Percentiles rank a stretch among this genome's conserved stretches.
Conservation (phyloP, 2,329 filamentous ascomycete species). For the Ascochyta pisi region DNA sequence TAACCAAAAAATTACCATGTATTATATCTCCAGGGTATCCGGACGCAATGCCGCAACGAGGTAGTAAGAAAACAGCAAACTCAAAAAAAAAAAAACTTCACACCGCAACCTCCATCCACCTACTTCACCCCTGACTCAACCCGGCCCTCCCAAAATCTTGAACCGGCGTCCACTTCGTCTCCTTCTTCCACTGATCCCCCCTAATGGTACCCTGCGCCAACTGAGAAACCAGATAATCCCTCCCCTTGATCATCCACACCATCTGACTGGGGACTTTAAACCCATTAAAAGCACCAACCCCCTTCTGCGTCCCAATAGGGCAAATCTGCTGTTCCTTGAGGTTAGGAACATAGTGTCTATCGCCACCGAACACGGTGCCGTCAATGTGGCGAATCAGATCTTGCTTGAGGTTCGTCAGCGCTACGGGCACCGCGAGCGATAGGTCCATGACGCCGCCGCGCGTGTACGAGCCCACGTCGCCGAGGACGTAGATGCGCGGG, state of each 20-base stretch:
- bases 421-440: conserved; percentile 50
- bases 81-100: background rate
- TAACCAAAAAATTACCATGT: background rate
- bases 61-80: background rate
- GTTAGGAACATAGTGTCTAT: conserved; percentile 43
- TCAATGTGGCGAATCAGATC: conserved; percentile 51
- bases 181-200: conserved; percentile 45
- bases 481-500: conserved; percentile 56
- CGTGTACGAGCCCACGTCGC: conserved; percentile 57
- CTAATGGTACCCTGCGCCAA: conserved; percentile 36
- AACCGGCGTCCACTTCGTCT: conserved; percentile 44
- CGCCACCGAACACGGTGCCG: conserved; percentile 34
- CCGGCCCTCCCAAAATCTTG: conserved; percentile 32
- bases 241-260: conserved; percentile 54
- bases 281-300: conserved; percentile 48
- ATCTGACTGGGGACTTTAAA: conserved; percentile 49
- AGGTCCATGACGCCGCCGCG: conserved; percentile 55
- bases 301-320: conserved; percentile 48
- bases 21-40: conserved; percentile 9
- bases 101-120: background rate
- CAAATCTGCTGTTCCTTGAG: conserved; percentile 45
- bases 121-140: conserved; percentile 25
- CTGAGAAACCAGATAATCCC: conserved; percentile 49
- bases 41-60: background rate
- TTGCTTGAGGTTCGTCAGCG: conserved; percentile 55